Base-by-base conservation (phyloP, 2,329 filamentous ascomycete genomes). In the Claviceps quebecensis region DNA sequence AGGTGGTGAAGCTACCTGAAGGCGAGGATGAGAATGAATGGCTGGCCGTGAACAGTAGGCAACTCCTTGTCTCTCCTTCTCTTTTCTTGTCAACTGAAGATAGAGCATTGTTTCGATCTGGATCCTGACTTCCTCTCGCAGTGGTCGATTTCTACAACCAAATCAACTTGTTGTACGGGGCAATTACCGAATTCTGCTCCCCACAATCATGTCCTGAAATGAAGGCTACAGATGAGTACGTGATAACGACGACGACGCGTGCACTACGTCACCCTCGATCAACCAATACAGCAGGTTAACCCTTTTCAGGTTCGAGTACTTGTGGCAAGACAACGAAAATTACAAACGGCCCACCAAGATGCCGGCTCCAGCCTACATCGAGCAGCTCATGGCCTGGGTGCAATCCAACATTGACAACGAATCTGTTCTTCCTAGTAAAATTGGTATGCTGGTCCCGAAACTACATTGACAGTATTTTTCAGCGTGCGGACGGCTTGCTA, bases 81-180 rank as follows among this genome's bases (percentile, higher is more conserved):
- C 14, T 36, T 16, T 34, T 17, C 26, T 34, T 29, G 26, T 3
- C n/a, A n/a, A n/a, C 4, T 34, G 11, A 11, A 4, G 6, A 45
- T 3, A 16, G n/a, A 7, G 16, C 19, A 26, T 16, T 17, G 5
- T 13, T 43, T 44, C 11, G 3, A 29, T n/a, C 4, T 11, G 34
- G 4, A 3, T 16, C 2, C 23, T 41, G 26, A 41, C 16, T 22
- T 41, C 6, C 5, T 34, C 16, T 23, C 22, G 23, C 59, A 95
- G 90, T 98, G 73, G 93, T 98, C 73, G 93, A 98, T 71, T 98
- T 98, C 71, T 98, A 98, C 80, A 98, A 98, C 74, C 93, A 98
- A 71, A 95, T 98, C 75, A 98, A 98, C 71, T 79, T 98, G 38
- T 83, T 98, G 54, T 98, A 98, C 67, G 94, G 94, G 54, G 93